phyloP scores from a whole-genome alignment of 2,329 filamentous ascomycete species.

The Fusarium gaditjirri region DNA sequence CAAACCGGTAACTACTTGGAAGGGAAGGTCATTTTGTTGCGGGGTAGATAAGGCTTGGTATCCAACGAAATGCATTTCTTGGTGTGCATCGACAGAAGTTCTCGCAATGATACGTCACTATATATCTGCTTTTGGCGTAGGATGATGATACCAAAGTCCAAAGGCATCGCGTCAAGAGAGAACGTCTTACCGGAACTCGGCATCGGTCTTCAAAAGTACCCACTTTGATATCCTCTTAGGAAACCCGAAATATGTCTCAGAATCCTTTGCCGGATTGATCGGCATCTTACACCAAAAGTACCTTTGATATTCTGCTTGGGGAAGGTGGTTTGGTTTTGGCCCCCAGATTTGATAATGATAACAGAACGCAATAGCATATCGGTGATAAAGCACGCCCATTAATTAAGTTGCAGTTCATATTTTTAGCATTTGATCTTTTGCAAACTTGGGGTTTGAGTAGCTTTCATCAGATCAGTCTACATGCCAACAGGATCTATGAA shows the following conservation, averaged over 20 bases:
- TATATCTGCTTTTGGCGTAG: neutral
- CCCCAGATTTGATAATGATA: neutral
- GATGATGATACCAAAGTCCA: neutral
- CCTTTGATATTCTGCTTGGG: neutral
- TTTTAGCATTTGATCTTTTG: neutral
- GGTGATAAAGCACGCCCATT: neutral
- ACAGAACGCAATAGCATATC: too few relatives aligned
- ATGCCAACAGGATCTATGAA: fast-evolving
- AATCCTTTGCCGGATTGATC: neutral
- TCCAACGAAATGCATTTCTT: neutral
- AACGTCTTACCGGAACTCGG: neutral
- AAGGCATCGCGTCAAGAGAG: neutral
- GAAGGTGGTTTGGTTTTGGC: neutral
- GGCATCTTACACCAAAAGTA: neutral
- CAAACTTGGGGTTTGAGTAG: fast-evolving
- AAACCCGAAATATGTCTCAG: neutral
- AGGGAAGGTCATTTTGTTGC: neutral
- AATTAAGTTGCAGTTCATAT: neutral
- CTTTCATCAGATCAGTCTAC: fast-evolving
- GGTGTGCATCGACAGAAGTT: neutral
- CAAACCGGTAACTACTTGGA: neutral
- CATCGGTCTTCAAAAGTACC: neutral
- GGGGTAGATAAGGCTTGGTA: neutral
- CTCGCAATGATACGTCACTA: neutral
- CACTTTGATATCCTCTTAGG: neutral